These are phyloP conservation scores for Senecio squalidus DNA, from an alignment of 140 eudicot genomes.

Conservation along the genomic window DNA sequence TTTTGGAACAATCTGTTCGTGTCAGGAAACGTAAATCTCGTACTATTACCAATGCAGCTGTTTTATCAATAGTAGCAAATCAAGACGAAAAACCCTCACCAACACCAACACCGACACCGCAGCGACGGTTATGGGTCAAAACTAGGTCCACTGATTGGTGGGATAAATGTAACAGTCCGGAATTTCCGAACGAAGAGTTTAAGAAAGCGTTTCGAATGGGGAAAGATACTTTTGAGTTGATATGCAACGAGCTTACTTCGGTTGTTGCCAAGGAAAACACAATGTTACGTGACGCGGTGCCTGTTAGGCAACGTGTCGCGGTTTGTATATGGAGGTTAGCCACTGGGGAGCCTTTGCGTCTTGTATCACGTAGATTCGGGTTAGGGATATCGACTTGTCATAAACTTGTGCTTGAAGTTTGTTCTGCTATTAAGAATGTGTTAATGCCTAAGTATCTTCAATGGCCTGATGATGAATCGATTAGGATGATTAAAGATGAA, in stretches of 20 bases:
- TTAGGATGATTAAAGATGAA: conserved; percentile 43
- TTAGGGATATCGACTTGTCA: conserved; percentile 90
- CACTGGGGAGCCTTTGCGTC: conserved; percentile 87
- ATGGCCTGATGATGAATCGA: conserved; percentile 70
- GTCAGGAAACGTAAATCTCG: conserved; percentile 53
- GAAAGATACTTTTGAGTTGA: conserved; percentile 74
- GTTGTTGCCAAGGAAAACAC: conserved; percentile 84
- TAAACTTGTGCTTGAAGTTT: conserved; percentile 92
- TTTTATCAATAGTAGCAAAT: neutral
- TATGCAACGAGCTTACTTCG: conserved; percentile 72
- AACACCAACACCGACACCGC: conserved; percentile 1
- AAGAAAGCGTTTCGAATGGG: conserved; percentile 83
- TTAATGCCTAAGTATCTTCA: conserved; percentile 89
- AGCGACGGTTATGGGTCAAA: neutral
- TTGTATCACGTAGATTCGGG: conserved; percentile 77
- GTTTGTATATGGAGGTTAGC: conserved; percentile 90
- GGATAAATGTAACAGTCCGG: conserved; percentile 87
- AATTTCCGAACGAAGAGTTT: conserved; percentile 79
- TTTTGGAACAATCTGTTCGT: conserved; percentile 32
- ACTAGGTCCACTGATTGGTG: conserved; percentile 89
- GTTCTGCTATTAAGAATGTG: conserved; percentile 71
- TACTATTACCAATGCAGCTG: conserved; percentile 16
- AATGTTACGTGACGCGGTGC: conserved; percentile 80
- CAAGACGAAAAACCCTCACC: conserved; percentile 21
- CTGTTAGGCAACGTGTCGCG: conserved; percentile 81